Conservation (phyloP, 2,329 filamentous ascomycete species). For the Cladosporium sp. region DNA sequence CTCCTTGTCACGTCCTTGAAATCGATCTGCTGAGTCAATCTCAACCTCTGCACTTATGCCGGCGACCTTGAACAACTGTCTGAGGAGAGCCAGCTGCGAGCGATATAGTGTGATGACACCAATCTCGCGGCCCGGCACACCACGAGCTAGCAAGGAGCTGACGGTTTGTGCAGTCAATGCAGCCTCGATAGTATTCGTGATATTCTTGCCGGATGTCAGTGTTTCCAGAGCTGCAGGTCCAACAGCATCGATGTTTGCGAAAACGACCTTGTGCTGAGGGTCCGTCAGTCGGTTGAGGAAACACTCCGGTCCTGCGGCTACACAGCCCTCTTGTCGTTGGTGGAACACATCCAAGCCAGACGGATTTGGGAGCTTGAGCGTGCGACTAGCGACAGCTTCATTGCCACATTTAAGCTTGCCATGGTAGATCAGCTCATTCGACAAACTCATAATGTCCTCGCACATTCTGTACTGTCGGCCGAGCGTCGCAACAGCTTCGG, state of each 20-base stretch:
- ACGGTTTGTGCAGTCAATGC: slow-evolving; percentile 75
- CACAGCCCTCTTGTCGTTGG: slow-evolving; percentile 1
- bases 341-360: slow-evolving; percentile 34
- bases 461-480: slow-evolving; percentile 99
- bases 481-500: slow-evolving; percentile 80
- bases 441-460: slow-evolving; percentile 90
- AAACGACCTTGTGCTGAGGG: slow-evolving; percentile 70
- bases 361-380: slow-evolving; percentile 59
- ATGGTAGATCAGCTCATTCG: slow-evolving; percentile 90
- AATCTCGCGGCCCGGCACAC: slow-evolving; percentile 71
- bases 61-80: slow-evolving; percentile 55
- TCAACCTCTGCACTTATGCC: slow-evolving; percentile 60
- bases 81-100: slow-evolving; percentile 79
- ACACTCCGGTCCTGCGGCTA: slow-evolving; percentile 44
- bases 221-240: slow-evolving; percentile 63
- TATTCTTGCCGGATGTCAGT: slow-evolving; percentile 69
- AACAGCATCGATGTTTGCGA: slow-evolving; percentile 83
- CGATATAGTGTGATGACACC: slow-evolving; percentile 97
- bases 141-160: slow-evolving; percentile 68
- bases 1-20: slow-evolving; percentile 94
- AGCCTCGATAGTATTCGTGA: slow-evolving; percentile 83
- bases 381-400: slow-evolving; percentile 64
- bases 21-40: slow-evolving; percentile 95
- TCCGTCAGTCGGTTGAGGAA: slow-evolving; percentile 72
- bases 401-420: slow-evolving; percentile 87